Evolutionary conservation across 805 yeast species (phyloP), one percentile per base, ranked within the genome.

Genomic region (Millerozyma miso): DNA sequence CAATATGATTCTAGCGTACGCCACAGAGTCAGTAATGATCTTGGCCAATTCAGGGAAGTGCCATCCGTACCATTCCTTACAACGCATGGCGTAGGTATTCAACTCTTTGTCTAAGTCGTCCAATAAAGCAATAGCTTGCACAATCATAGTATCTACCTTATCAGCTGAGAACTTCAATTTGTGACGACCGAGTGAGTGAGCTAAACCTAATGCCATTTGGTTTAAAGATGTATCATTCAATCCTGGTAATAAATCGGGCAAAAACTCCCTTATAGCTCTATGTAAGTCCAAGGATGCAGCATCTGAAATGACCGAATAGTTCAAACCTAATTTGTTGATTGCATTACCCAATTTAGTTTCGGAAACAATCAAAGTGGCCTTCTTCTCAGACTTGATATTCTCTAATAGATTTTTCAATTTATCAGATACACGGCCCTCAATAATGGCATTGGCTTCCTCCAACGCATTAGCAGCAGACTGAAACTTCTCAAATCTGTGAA

Each of bases 1-100:
- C 69, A 89, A 79, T 62, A 93, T 87, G 55, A 89, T 86, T 74
- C 95, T 85, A 48, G 98, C 98, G 67, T 82, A 91, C 37, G 97
- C 97, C 56, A 88, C 91, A 53, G 96, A 90, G 71, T 91, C 99
- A 54, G 85, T 82, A 56, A 93, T 86, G 66, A 91, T 88, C 79
- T 93, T 93, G 59, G 97, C 97, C 81, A 93, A 81, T 71, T 93
- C 99, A 33, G 99, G 99, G 83, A 93, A 93, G 71, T 93, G 99
- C 99, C 99, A 93, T 53, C 99, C 99, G 73, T 93, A 93, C 99
- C 99, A 93, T 74, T 93, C 99, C 74, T 91, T 93, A 72, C 91
- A 81, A 75, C 99, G 83, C 99, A 93, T 93, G 54, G 98, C 96
- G 59, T 91, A 93, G 41, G 97, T 93, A 74, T 93, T 93, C 58